phyloP scores from a whole-genome alignment of 129 eudicot species.

The sunflower (Helianthus annuus) region HanXRQr2.0-SUNRISE NC_035436.2:202623227-202623726 shows the following conservation, averaged over 20 bases:
- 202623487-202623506: not conserved
- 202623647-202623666: not conserved
- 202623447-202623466: conserved; percentile 55
- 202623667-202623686: not conserved
- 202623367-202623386: conserved; percentile 79
- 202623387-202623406: conserved; percentile 74
- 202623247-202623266: conserved; percentile 77
- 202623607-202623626: too few species aligned
- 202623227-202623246: conserved; percentile 96
- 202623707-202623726: not conserved
- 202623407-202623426: conserved; percentile 92
- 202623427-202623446: conserved; percentile 66
- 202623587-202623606: too few species aligned
- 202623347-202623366: conserved; percentile 63
- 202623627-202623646: not conserved
- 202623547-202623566: conserved; percentile 10
- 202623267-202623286: conserved; percentile 93
- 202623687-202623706: not conserved
- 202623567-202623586: not conserved
- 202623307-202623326: conserved; percentile 57
- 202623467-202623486: not conserved
- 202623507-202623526: too few species aligned
- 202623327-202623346: conserved; percentile 33
- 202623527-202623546: conserved; percentile 2
- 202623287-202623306: conserved; percentile 62